phyloP scores from a whole-genome alignment of 2,329 filamentous ascomycete species.

The Colletotrichum melonis region DNA sequence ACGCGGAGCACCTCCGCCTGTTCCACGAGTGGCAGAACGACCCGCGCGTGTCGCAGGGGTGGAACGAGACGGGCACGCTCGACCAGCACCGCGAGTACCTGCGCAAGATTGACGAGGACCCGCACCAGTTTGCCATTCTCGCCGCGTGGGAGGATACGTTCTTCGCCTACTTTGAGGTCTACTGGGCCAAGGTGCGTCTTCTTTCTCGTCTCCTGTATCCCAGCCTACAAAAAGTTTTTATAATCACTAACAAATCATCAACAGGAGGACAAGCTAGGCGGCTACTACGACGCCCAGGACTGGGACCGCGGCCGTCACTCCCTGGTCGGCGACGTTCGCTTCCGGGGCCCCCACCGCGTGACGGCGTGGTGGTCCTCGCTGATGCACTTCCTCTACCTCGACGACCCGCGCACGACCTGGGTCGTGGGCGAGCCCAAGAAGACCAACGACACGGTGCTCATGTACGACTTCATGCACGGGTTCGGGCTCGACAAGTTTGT shows the following conservation, averaged over 20 bases:
- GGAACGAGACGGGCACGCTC: conserved; percentile 82
- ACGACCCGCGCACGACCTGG: conserved; percentile 67
- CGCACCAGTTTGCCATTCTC: conserved; percentile 77
- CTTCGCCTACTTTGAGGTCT: conserved; percentile 85
- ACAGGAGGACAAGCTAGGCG: conserved; percentile 66
- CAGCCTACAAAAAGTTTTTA: neutral
- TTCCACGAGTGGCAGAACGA: conserved; percentile 89
- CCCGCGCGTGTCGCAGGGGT: conserved; percentile 81
- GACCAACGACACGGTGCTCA: conserved; percentile 75
- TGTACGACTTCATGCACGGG: conserved; percentile 80
- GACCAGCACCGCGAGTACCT: conserved; percentile 82
- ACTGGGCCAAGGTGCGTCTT: conserved; percentile 74
- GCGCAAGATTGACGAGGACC: conserved; percentile 74
- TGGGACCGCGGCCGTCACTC: conserved; percentile 70
- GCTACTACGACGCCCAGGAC: conserved; percentile 66
- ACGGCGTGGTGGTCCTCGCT: conserved; percentile 71
- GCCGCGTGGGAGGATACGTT: conserved; percentile 76
- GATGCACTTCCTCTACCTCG: conserved; percentile 73
- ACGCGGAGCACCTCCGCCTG: conserved; percentile 72
- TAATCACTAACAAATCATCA: conserved; percentile 1
- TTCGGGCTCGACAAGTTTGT: conserved; percentile 79
- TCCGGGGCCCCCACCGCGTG: conserved; percentile 70
- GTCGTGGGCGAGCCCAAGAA: conserved; percentile 79
- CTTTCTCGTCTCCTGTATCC: neutral
- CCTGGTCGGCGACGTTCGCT: conserved; percentile 68